Percentiles rank a stretch among this genome's conserved stretches.
phyloP scores from a whole-genome alignment of 176 grass and related monocot genomes.

The Elaeis guineensis region DNA sequence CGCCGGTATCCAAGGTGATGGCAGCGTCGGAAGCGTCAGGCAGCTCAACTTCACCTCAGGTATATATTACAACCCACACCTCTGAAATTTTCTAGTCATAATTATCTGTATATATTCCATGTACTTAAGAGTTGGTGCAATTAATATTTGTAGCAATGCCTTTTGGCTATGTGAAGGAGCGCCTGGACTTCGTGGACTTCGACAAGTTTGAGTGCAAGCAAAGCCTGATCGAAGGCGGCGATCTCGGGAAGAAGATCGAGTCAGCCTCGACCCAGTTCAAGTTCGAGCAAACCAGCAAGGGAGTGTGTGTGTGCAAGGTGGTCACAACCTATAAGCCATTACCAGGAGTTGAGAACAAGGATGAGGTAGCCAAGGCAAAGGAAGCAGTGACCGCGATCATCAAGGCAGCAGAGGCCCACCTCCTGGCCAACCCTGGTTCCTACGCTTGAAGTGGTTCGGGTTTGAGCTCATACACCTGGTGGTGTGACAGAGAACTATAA shows the following conservation, averaged over 20 bases:
- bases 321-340: conserved; percentile 31
- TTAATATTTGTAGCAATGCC: conserved; percentile 8
- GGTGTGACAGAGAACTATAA: too few relatives aligned
- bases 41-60: conserved; percentile 76
- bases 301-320: conserved; percentile 51
- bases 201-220: conserved; percentile 55
- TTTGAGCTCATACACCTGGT: too few relatives aligned
- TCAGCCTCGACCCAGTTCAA: conserved; percentile 40
- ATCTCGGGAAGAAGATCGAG: conserved; percentile 35
- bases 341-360: conserved; percentile 26
- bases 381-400: conserved; percentile 25
- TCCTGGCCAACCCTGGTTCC: conserved; percentile 17
- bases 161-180: conserved; percentile 45
- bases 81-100: too few relatives aligned
- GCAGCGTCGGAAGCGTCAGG: conserved; percentile 45
- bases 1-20: conserved; percentile 28
- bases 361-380: conserved; percentile 40
- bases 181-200: conserved; percentile 43
- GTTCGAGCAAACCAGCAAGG: conserved; percentile 37
- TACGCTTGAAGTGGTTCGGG: too few relatives aligned
- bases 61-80: not conserved
- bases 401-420: conserved; percentile 15
- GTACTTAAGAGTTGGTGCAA: too few relatives aligned
- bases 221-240: conserved; percentile 51
- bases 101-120: too few relatives aligned